phyloP scores from a whole-genome alignment of 164 flowering plant species.

The Vitis labrusca region DNA sequence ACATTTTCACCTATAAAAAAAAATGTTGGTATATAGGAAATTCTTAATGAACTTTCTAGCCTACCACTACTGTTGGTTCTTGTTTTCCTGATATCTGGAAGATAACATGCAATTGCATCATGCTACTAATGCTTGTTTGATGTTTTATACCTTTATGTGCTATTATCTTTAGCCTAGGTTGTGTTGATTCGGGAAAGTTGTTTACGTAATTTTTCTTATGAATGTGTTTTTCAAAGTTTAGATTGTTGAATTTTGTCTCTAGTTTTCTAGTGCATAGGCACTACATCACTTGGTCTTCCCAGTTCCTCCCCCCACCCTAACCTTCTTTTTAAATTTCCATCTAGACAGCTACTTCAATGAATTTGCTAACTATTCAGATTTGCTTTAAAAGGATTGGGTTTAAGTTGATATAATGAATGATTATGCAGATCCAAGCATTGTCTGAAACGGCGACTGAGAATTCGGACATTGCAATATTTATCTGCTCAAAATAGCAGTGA shows the following conservation, averaged over 20 bases:
- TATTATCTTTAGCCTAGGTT: neutral
- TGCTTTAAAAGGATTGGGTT: conserved; percentile 1
- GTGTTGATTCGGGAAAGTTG: neutral
- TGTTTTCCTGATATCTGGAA: neutral
- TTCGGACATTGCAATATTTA: conserved; percentile 77
- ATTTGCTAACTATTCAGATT: neutral
- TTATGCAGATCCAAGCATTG: conserved; percentile 58
- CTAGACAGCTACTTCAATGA: neutral
- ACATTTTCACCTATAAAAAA: no score
- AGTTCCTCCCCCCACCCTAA: no score
- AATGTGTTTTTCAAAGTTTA: neutral
- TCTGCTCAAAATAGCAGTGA: conserved; percentile 69
- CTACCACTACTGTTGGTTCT: neutral
- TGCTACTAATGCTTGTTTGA: no score
- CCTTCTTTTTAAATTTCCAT: neutral
- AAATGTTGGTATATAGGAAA: no score
- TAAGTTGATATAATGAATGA: conserved; percentile 11
- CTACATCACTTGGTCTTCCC: no score
- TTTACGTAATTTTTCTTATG: neutral
- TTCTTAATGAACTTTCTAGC: neutral
- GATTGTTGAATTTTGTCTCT: neutral
- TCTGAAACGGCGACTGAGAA: conserved; percentile 78
- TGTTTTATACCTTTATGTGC: neutral
- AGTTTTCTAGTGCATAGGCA: neutral
- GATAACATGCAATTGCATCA: conserved; percentile 1